Conservation (phyloP, 768 basidiomycete species). For the Kondoa malvinella region DNA sequence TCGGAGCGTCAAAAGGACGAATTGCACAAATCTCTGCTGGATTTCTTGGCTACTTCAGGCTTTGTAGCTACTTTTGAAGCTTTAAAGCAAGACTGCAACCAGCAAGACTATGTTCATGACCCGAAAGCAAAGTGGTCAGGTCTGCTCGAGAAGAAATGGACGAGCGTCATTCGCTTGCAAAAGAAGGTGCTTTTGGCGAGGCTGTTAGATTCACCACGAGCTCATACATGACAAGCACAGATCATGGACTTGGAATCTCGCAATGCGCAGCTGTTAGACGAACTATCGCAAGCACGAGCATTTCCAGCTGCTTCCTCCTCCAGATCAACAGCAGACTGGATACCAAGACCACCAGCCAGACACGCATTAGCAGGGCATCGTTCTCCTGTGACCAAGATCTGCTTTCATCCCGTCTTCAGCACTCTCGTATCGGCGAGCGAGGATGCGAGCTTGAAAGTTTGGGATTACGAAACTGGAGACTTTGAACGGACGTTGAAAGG, state of each 20-base stretch:
- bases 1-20: slow-evolving; percentile 19
- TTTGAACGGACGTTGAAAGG: slow-evolving; percentile 82
- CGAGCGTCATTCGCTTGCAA: slow-evolving; percentile 82
- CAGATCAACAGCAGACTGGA: slow-evolving; percentile 52
- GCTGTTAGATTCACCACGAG: not conserved
- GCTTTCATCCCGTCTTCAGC: slow-evolving; percentile 74
- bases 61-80: slow-evolving; percentile 23
- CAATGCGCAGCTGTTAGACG: slow-evolving; percentile 57
- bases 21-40: slow-evolving; percentile 32
- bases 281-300: slow-evolving; percentile 41
- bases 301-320: slow-evolving; percentile 37
- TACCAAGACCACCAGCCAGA: slow-evolving; percentile 67
- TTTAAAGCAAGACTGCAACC: slow-evolving; percentile 23
- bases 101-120: slow-evolving; percentile 55
- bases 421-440: slow-evolving; percentile 70
- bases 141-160: slow-evolving; percentile 94
- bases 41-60: slow-evolving; percentile 31
- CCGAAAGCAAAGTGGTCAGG: slow-evolving; percentile 72
- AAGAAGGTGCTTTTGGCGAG: slow-evolving; percentile 50
- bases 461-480: slow-evolving; percentile 94
- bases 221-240: slow-evolving; percentile 34
- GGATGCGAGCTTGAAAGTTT: slow-evolving; percentile 76
- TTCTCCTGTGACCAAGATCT: slow-evolving; percentile 54
- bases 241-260: slow-evolving; percentile 88
- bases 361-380: slow-evolving; percentile 63